Evolutionary conservation across 352 stramenopile genomes (phyloP).

Genomic region (Plasmopara halstedii): DNA sequence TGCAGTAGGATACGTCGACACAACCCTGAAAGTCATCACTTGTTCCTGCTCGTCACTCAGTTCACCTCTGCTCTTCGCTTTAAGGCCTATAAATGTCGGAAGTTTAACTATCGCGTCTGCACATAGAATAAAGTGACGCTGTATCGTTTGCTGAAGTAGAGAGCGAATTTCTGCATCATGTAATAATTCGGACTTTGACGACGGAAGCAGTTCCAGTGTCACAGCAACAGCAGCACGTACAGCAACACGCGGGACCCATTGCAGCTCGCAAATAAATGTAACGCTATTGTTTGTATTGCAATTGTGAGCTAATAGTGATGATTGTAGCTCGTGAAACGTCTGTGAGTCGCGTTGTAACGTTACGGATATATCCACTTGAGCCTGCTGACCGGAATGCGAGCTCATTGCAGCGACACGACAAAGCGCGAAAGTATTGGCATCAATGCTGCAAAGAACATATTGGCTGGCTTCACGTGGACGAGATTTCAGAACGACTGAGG

Average conservation of each 20-base stretch:
- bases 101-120: slow-evolving; percentile 31
- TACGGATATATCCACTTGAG: slow-evolving; percentile 21
- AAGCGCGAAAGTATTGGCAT: slow-evolving; percentile 15
- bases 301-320: slow-evolving; percentile 13
- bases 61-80: slow-evolving; percentile 10
- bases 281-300: background rate
- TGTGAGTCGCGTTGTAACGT: slow-evolving; percentile 16
- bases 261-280: slow-evolving; percentile 1
- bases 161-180: slow-evolving; percentile 30
- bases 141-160: slow-evolving; percentile 47
- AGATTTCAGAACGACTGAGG: slow-evolving; percentile 19
- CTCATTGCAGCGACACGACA: slow-evolving; percentile 29
- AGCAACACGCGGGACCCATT: slow-evolving; percentile 40
- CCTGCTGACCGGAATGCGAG: background rate
- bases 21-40: slow-evolving; percentile 30
- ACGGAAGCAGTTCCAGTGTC: slow-evolving; percentile 34
- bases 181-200: slow-evolving; percentile 14
- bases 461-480: slow-evolving; percentile 27
- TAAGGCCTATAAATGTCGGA: slow-evolving; percentile 22
- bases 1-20: slow-evolving; percentile 37
- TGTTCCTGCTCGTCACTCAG: background rate
- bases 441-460: slow-evolving; percentile 25
- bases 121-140: slow-evolving; percentile 41
- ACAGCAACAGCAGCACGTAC: slow-evolving; percentile 40
- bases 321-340: slow-evolving; percentile 16